Base-by-base conservation (phyloP, 495 filamentous ascomycete species). In the Talaromyces trachyspermus region DNA sequence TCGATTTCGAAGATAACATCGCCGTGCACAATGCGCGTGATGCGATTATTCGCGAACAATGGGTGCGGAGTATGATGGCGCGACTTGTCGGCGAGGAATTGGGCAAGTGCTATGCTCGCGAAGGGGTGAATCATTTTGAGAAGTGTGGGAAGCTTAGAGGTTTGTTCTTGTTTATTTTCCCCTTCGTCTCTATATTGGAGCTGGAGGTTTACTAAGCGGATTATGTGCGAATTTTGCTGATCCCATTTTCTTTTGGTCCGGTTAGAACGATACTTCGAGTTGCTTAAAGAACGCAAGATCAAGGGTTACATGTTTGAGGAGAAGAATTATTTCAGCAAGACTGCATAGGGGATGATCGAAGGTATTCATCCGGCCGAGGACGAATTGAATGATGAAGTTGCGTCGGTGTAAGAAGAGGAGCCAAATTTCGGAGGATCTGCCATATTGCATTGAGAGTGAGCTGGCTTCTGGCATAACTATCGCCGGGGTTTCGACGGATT, bases 11-110 rank as follows among this genome's bases (percentile, higher is more conserved):
- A 49, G 90, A 98, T 76, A 94, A 84, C 55, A 76, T 77, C 60
- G 80, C 84, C 53, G 70, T 97, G 43, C 95, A 96, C 75, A 85
- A 86, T 46, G 90, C 94, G 49, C 92, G 95, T 56, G 92, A 98
- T 57, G 83, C 91, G 26, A 83, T 98, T 37, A 81, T 98, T 56
- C 81, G 89, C 32, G 92, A 98, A 69, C 92, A 98, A 70, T 98
- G 94, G 94, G 89, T 98, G 22, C 81, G 80, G 63, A 84, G 81
- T 56, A 98, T 98, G 92, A 97, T 96, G 92, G 86, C 88, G 15
- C 75, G 92, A 49, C 71, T 98, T 43, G 87, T 97, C 26, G 77
- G 89, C 30, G 88, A 97, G 68, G 94, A 98, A 72, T 65, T 98
- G 69, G 81, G 87, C 56, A 95, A 95, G 75, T 98, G 92, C 70